A percentile compares a stretch with the other conserved stretches of the same genome.
phyloP scores from a whole-genome alignment of 345 rosid genomes.

The Toxicodendron radicans region DNA sequence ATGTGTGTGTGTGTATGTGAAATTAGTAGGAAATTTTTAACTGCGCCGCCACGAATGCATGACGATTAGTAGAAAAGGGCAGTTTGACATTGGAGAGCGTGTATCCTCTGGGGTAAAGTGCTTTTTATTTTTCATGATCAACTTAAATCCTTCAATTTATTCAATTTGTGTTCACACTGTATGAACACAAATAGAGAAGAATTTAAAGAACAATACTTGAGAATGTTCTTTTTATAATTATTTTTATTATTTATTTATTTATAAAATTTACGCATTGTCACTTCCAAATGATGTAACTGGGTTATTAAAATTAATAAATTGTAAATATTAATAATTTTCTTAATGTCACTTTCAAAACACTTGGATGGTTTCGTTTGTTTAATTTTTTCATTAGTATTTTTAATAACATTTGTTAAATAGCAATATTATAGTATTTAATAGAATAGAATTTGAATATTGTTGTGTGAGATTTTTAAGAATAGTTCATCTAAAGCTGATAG shows the following conservation, averaged over 20 bases:
- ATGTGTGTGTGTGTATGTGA: no score
- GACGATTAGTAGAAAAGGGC: constrained; percentile 19
- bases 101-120: constrained; percentile 18
- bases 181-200: neutral
- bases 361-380: neutral
- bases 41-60: constrained; percentile 42
- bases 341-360: neutral
- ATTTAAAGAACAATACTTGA: neutral
- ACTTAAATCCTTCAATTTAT: neutral
- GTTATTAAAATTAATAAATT: neutral
- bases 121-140: neutral
- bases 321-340: neutral
- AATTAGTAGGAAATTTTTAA: constrained; percentile 3
- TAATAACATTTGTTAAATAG: no score
- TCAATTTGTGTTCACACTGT: neutral
- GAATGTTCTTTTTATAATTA: neutral
- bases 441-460: no score
- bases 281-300: neutral
- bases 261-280: neutral
- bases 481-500: no score
- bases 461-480: no score
- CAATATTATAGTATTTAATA: no score
- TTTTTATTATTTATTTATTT: no score
- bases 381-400: no score
- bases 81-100: constrained; percentile 23